Conservation (phyloP, 192 early-diverging fungal genomes). For the Coemansia javaensis region DNA sequence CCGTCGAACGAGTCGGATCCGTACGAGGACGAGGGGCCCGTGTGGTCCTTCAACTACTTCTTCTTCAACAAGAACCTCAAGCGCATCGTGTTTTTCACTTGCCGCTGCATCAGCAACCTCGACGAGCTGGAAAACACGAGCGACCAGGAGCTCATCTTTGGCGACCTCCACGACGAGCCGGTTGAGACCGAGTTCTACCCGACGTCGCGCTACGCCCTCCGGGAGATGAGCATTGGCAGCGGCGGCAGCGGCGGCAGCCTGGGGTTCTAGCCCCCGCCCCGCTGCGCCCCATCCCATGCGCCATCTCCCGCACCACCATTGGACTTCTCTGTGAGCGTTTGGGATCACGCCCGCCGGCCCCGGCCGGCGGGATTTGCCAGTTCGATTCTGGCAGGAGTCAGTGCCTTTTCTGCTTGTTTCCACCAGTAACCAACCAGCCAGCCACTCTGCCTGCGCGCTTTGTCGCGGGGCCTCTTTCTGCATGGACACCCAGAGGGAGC, state of each 20-base stretch:
- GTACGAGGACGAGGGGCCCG: conserved; percentile 80
- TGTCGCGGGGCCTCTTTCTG: too few relatives aligned
- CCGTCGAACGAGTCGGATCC: conserved; percentile 87
- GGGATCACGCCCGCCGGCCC: conserved; percentile 35
- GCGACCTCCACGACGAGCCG: conserved; percentile 34
- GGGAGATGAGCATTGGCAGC: conserved; percentile 28
- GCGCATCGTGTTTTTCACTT: conserved; percentile 89
- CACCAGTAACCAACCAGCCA: neutral
- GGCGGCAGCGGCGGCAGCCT: conserved; percentile 6
- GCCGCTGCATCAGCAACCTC: conserved; percentile 80
- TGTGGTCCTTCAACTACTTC: conserved; percentile 98
- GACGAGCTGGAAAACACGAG: conserved; percentile 32
- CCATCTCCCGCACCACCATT: neutral
- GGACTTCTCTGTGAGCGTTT: conserved; percentile 52
- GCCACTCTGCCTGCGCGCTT: too few relatives aligned
- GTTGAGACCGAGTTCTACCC: conserved; percentile 34
- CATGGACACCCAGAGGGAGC: too few relatives aligned
- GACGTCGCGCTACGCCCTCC: conserved; percentile 29
- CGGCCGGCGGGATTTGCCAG: conserved; percentile 28
- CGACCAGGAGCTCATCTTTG: conserved; percentile 44
- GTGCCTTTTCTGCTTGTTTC: conserved; percentile 10
- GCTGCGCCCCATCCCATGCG: neutral
- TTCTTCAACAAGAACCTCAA: conserved; percentile 91
- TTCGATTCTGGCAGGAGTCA: conserved; percentile 51
- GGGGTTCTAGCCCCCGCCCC: neutral